Conservation (phyloP, 352 stramenopile species). For the Discostella stelligera region DNA sequence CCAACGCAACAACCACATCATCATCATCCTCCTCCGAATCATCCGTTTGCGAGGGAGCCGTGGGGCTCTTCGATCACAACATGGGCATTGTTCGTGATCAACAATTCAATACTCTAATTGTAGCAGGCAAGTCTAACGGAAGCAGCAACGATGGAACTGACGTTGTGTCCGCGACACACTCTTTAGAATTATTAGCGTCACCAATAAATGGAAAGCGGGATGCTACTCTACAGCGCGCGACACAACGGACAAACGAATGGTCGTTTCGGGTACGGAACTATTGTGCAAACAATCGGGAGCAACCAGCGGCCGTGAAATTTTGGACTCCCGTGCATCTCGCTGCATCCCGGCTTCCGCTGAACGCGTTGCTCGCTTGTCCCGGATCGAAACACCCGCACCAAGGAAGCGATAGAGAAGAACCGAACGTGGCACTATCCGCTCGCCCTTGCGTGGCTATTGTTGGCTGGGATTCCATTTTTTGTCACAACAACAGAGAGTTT, state of each 20-base stretch:
- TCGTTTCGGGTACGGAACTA: neutral
- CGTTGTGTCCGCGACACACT: neutral
- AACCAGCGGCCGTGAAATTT: neutral
- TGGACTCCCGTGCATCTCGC: constrained; percentile 37
- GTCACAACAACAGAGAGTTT: constrained; percentile 4
- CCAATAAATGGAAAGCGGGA: constrained; percentile 9
- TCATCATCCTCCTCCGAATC: constrained; percentile 24
- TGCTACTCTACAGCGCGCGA: neutral
- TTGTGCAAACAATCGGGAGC: neutral
- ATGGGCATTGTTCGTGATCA: constrained; percentile 14
- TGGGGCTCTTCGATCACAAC: constrained; percentile 41
- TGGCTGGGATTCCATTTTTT: constrained; percentile 20
- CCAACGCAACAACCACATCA: constrained; percentile 4
- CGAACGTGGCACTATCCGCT: constrained; percentile 20
- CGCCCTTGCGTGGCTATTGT: constrained; percentile 26
- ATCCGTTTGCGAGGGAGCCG: constrained; percentile 13
- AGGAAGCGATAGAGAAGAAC: neutral
- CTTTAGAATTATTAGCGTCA: neutral
- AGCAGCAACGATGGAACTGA: neutral
- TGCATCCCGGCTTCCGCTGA: constrained; percentile 14
- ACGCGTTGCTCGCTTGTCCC: constrained; percentile 17
- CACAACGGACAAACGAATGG: constrained; percentile 26
- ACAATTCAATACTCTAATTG: constrained; percentile 17
- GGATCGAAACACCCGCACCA: neutral
- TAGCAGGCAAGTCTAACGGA: neutral